A percentile compares a stretch with the other conserved stretches of the same genome.
phyloP scores from a whole-genome alignment of 306 rosid genomes.

The Quercus ilex region DNA sequence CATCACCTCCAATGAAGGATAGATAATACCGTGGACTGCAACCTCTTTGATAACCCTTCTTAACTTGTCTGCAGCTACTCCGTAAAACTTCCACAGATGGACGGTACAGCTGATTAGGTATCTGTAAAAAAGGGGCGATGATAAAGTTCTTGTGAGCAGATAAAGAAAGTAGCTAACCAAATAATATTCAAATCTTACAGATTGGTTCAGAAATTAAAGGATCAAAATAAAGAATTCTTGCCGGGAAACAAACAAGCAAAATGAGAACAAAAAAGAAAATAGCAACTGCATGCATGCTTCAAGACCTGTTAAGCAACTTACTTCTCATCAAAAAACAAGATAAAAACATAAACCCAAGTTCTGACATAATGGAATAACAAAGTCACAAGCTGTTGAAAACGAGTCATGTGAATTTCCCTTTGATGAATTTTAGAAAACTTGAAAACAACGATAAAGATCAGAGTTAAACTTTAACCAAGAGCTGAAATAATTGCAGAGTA shows the following conservation, averaged over 20 bases:
- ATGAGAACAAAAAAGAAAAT: neutral
- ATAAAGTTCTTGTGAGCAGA: constrained; percentile 1
- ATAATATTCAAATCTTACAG: neutral
- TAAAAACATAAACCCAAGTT: neutral
- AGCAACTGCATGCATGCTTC: neutral
- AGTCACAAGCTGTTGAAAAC: neutral
- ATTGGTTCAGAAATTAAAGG: neutral
- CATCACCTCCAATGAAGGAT: constrained; percentile 39
- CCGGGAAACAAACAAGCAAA: constrained; percentile 4
- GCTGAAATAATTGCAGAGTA: neutral
- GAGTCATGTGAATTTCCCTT: neutral
- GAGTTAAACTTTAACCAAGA: neutral
- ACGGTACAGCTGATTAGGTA: constrained; percentile 59
- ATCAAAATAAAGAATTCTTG: neutral
- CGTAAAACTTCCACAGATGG: constrained; percentile 62
- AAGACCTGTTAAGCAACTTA: neutral
- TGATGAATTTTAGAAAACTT: neutral
- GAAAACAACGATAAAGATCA: neutral
- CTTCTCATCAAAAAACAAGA: neutral
- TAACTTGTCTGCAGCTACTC: constrained; percentile 58
- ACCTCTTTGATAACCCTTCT: constrained; percentile 66
- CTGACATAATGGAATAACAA: neutral
- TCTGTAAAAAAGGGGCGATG: constrained; percentile 34
- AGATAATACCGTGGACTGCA: constrained; percentile 74
- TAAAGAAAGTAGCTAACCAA: neutral